Evolutionary conservation across 164 flowering plant species (phyloP).

Genomic region (Magnolia changhungtana): DNA sequence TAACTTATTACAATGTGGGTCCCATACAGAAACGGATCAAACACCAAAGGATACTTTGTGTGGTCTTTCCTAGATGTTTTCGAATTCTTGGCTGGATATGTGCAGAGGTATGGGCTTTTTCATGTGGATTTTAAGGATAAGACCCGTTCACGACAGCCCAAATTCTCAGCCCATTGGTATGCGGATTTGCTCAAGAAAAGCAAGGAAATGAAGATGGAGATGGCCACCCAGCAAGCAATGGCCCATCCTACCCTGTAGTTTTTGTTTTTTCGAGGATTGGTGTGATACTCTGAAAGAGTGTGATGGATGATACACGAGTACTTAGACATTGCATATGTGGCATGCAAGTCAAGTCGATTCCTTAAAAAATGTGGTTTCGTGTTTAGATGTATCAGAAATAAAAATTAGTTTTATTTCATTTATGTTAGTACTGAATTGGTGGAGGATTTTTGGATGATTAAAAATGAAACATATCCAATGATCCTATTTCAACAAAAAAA

Average conservation of each 20-base stretch:
- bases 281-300: no score
- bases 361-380: no score
- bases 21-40: slow-evolving; percentile 41
- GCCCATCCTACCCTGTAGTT: neutral
- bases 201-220: neutral
- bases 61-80: slow-evolving; percentile 53
- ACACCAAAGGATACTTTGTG: slow-evolving; percentile 39
- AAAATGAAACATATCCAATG: no score
- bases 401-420: no score
- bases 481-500: no score
- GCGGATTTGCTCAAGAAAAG: slow-evolving; percentile 32
- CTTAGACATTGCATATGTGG: neutral
- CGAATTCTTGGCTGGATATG: slow-evolving; percentile 38
- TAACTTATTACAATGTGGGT: neutral
- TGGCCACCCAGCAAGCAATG: neutral
- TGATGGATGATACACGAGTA: no score
- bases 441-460: no score
- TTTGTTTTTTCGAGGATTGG: no score
- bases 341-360: no score
- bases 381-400: no score
- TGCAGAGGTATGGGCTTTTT: slow-evolving; percentile 25
- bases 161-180: slow-evolving; percentile 38
- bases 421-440: no score
- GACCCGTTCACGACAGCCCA: slow-evolving; percentile 26
- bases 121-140: slow-evolving; percentile 33